These are phyloP conservation scores for Bipolaris cookei DNA, from an alignment of 2,329 filamentous ascomycete genomes.

Conservation along the genomic window DNA sequence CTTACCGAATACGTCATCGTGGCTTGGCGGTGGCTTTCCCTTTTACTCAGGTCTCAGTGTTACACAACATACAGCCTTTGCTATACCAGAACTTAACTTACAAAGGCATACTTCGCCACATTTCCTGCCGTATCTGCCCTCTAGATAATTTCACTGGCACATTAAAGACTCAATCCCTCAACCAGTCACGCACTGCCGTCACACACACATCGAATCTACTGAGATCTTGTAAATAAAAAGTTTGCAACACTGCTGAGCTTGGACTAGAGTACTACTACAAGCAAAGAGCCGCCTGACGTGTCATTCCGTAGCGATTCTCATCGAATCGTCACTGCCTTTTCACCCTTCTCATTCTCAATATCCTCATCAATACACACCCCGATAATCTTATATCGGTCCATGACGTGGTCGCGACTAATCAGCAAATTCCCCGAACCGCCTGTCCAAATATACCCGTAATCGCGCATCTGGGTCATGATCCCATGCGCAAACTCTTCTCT, in stretches of 20 bases:
- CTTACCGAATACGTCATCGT: conserved; percentile 15
- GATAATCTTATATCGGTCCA: conserved; percentile 9
- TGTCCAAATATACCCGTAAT: conserved; percentile 21
- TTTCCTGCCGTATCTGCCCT: conserved; percentile 24
- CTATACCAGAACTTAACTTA: no score
- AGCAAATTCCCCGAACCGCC: conserved; percentile 17
- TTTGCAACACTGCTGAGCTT: no score
- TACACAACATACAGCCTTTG: background rate
- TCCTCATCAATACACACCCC: conserved; percentile 13
- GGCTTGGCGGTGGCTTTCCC: conserved; percentile 11
- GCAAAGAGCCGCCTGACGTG: no score
- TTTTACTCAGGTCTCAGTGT: background rate
- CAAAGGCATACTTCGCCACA: background rate
- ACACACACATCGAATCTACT: conserved; percentile 57
- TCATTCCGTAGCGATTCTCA: background rate
- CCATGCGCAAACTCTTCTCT: conserved; percentile 36
- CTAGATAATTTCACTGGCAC: conserved; percentile 45
- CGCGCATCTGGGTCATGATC: conserved; percentile 11
- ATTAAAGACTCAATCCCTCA: conserved; percentile 54
- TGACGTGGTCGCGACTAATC: conserved; percentile 12
- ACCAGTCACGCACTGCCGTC: conserved; percentile 61
- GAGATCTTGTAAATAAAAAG: no score
- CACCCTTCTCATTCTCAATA: conserved; percentile 4
- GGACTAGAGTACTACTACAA: no score
- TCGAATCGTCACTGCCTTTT: background rate